A percentile compares a stretch with the other conserved stretches of the same genome.
Conservation (phyloP, 1,284 basidiomycete species). For the Heterobasidion parviporum region DNA sequence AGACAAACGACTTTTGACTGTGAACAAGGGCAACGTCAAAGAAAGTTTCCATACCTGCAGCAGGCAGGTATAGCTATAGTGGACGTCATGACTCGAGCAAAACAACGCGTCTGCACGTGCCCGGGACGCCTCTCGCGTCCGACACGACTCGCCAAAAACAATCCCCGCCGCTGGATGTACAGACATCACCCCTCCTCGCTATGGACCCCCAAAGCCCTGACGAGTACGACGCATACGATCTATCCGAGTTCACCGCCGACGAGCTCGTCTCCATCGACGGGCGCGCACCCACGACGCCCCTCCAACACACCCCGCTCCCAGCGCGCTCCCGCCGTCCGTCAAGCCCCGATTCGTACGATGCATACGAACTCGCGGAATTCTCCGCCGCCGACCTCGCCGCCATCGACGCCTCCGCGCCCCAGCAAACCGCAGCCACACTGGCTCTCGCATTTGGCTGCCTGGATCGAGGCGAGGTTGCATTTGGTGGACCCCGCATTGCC, state of each 20-base stretch:
- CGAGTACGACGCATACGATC: constrained; percentile 37
- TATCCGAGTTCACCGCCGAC: constrained; percentile 48
- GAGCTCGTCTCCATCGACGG: constrained; percentile 48
- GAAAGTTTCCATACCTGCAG: too few relatives aligned
- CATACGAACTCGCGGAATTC: constrained; percentile 19
- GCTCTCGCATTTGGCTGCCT: background rate
- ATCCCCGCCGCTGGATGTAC: background rate
- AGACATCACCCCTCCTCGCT: too few relatives aligned
- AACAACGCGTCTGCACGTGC: too few relatives aligned
- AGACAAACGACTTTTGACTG: too few relatives aligned
- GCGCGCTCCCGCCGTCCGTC: too few relatives aligned
- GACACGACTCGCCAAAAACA: too few relatives aligned
- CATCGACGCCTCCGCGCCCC: constrained; percentile 17
- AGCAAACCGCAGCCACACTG: background rate
- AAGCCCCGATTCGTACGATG: too few relatives aligned
- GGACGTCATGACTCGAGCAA: too few relatives aligned
- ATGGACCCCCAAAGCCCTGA: constrained; percentile 6
- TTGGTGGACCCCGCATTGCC: constrained; percentile 10
- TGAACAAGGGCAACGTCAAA: too few relatives aligned
- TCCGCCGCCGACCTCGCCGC: constrained; percentile 39
- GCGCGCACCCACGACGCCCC: background rate
- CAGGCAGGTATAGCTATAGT: too few relatives aligned
- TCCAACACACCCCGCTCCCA: background rate
- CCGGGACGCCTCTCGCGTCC: too few relatives aligned
- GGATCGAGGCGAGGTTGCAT: background rate